Conservation (phyloP, 768 basidiomycete species). For the Pisolithus orientalis region DNA sequence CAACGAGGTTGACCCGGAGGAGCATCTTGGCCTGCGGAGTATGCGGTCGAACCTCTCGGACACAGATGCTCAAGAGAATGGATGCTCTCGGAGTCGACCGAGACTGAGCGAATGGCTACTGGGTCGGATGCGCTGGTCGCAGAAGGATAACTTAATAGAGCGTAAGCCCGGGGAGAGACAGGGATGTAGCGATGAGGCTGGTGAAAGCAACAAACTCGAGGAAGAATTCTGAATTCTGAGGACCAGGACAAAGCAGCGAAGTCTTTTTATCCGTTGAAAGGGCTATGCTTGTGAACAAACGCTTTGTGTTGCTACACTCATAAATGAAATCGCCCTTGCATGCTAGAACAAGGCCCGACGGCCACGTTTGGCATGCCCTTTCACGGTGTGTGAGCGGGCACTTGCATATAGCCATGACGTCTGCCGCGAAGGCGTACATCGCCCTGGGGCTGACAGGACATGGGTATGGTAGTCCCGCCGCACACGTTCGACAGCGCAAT, state of each 20-base stretch:
- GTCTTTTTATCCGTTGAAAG: constrained; percentile 1
- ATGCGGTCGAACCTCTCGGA: neutral
- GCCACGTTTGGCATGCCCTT: constrained; percentile 6
- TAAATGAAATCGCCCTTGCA: neutral
- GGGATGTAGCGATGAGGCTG: neutral
- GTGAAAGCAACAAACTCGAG: no score
- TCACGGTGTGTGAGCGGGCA: neutral
- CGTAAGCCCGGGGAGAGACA: neutral
- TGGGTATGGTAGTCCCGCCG: no score
- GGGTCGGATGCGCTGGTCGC: neutral
- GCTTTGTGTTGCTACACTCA: neutral
- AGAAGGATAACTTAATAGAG: neutral
- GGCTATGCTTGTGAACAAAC: neutral
- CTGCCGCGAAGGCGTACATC: neutral
- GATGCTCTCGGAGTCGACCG: neutral
- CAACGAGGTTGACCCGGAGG: neutral
- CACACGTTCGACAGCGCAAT: no score
- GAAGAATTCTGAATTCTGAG: no score
- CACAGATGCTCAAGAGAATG: neutral
- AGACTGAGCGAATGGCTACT: neutral
- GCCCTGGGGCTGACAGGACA: neutral
- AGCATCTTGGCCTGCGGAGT: neutral
- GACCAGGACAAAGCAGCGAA: neutral
- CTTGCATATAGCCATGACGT: neutral
- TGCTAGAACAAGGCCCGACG: neutral